A percentile compares a stretch with the other conserved stretches of the same genome.
These are phyloP conservation scores for Trametes cubensis DNA, from an alignment of 768 basidiomycete species.

Conservation along the genomic window DNA sequence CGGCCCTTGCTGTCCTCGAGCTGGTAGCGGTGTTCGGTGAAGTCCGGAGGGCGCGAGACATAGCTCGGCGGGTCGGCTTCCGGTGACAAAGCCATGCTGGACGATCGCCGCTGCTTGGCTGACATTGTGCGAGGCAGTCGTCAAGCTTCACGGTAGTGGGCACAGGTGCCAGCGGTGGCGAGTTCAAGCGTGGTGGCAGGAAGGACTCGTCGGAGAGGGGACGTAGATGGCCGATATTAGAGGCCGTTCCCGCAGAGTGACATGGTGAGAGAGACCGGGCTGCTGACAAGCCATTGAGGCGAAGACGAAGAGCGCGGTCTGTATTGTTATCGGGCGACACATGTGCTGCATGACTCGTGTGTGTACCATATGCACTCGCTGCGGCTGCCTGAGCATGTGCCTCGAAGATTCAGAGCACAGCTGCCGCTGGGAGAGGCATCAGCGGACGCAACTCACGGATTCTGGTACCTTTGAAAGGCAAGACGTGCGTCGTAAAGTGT, in stretches of 20 bases:
- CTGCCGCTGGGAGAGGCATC: neutral
- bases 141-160: neutral
- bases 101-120: neutral
- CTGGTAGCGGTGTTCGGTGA: conserved; percentile 41
- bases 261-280: conserved; percentile 13
- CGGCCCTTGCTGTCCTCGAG: conserved; percentile 47
- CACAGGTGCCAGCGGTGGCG: neutral
- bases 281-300: neutral
- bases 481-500: neutral
- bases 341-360: conserved; percentile 10
- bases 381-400: conserved; percentile 8
- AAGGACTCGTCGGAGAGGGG: neutral
- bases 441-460: neutral
- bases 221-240: conserved; percentile 2
- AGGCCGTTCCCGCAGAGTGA: conserved; percentile 6
- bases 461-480: neutral
- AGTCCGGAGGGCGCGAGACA: conserved; percentile 18
- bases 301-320: conserved; percentile 1
- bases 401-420: neutral
- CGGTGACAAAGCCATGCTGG: neutral
- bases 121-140: neutral
- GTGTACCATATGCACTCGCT: conserved; percentile 9
- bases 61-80: conserved; percentile 17
- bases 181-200: neutral
- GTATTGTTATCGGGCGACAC: conserved; percentile 14